Evolutionary conservation across 2,329 filamentous ascomycete species (phyloP).

Genomic region (Ascochyta fabae): DNA sequence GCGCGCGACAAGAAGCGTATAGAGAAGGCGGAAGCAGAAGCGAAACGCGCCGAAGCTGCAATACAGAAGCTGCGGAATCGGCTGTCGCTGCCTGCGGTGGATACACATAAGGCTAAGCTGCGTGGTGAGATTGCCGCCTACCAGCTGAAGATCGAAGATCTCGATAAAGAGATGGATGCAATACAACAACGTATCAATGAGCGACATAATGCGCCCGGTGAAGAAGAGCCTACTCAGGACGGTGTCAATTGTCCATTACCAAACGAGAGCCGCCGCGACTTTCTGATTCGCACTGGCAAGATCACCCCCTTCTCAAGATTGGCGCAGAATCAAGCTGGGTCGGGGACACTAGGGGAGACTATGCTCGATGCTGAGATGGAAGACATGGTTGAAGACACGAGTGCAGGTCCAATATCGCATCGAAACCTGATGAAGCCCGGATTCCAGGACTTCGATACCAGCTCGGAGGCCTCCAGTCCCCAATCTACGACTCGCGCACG

Average conservation of each 20-base stretch:
- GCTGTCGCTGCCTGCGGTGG: conserved; percentile 61
- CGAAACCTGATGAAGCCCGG: conserved; percentile 57
- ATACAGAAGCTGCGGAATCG: conserved; percentile 66
- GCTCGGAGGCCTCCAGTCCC: conserved; percentile 43
- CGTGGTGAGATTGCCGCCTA: conserved; percentile 71
- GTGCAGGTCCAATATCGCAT: conserved; percentile 53
- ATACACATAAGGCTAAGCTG: conserved; percentile 63
- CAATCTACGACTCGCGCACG: conserved; percentile 38
- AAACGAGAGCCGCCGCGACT: conserved; percentile 85
- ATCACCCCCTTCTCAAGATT: conserved; percentile 94
- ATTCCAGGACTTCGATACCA: conserved; percentile 46
- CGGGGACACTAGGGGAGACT: conserved; percentile 76
- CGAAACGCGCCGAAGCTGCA: conserved; percentile 69
- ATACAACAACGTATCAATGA: conserved; percentile 83
- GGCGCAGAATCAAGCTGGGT: conserved; percentile 66
- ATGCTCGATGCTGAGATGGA: conserved; percentile 84
- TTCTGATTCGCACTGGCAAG: conserved; percentile 92
- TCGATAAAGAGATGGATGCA: conserved; percentile 76
- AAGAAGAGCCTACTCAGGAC: conserved; percentile 49
- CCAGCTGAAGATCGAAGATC: conserved; percentile 67
- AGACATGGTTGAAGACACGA: conserved; percentile 55
- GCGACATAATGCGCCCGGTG: conserved; percentile 66
- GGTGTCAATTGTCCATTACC: conserved; percentile 68
- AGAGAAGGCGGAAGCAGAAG: conserved; percentile 59
- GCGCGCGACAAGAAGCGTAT: conserved; percentile 68